Evolutionary conservation across 75 land plant genomes (phyloP), one percentile per base, ranked within the genome.

Genomic region (Cunninghamia lanceolata): DNA sequence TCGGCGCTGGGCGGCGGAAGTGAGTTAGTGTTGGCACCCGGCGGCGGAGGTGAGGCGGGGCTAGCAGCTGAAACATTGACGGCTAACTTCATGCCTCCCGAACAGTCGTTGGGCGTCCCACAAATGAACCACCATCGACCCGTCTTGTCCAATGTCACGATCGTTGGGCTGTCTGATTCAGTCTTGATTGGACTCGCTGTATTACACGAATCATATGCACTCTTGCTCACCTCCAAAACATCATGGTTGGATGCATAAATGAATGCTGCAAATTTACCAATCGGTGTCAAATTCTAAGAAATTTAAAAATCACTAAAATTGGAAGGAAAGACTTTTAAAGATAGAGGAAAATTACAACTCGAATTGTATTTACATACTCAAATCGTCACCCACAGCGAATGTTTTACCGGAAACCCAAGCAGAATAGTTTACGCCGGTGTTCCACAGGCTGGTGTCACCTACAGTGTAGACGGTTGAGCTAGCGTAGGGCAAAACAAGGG

Each of bases 41-140:
- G 19, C 25, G 83, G 28, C 40, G 89, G 53, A 14, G 87, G 36
- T 8, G 87, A 75, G 16, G 86, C n/a, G 8, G 89, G 82, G 36
- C 8, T 74, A 0, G 84, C 83, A 15, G 87, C 34, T 13, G 40
- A 80, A n/a, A 79, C 82, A 6, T 86, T 88, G 54, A 93, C 74
- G 43, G 85, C 84, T 0, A 92, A 35, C 54, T 90, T 92, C 93
- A 92, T 92, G 30, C 93, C 93, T 16, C 77, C 80, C 17, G 39
- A 70, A 34, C 93, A 92, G 42, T 92, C 91, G 46, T 92, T 89
- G 36, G 87, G 40, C 13, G 91, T 93, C 3, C 92, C 92, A 50
- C 94, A 93, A 13, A 86, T 85, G 40, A 93, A 93, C 84, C 85
- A 93, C 11, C 88, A 38, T 0, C 87, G 85, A 0, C 91, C 92